Evolutionary conservation across 2,329 filamentous ascomycete genomes (phyloP).

Genomic region (Fusarium mexicanum): DNA sequence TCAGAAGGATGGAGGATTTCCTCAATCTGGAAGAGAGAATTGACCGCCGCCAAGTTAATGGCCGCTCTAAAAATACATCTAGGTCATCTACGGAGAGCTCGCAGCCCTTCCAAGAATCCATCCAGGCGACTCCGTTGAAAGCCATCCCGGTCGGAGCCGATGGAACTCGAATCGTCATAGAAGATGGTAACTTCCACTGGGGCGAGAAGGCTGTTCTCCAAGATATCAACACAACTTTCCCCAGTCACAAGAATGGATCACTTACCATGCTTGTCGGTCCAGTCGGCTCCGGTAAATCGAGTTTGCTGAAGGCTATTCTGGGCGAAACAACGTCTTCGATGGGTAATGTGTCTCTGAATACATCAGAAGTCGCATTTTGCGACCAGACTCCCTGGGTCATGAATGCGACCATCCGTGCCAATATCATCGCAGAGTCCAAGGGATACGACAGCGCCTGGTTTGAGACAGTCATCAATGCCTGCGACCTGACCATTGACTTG

Average conservation of each 20-base stretch:
- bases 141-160: not conserved
- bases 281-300: constrained; percentile 48
- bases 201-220: constrained; percentile 39
- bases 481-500: constrained; percentile 47
- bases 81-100: not conserved
- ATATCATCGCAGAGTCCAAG: constrained; percentile 47
- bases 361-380: constrained; percentile 44
- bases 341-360: constrained; percentile 38
- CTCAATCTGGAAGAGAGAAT: constrained; percentile 38
- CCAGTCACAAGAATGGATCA: constrained; percentile 30
- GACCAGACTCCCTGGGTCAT: constrained; percentile 48
- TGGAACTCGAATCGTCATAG: constrained; percentile 28
- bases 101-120: not conserved
- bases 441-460: constrained; percentile 47
- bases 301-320: constrained; percentile 44
- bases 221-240: constrained; percentile 39
- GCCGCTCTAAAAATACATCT: not conserved
- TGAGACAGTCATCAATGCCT: constrained; percentile 46
- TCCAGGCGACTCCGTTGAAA: constrained; percentile 16
- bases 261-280: constrained; percentile 46
- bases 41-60: constrained; percentile 36
- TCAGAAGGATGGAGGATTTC: constrained; percentile 46
- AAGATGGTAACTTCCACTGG: constrained; percentile 43
- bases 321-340: constrained; percentile 39
- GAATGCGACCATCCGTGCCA: constrained; percentile 48